A percentile compares a stretch with the other conserved stretches of the same genome.
Evolutionary conservation across 2,329 filamentous ascomycete species (phyloP).

Genomic region (Aspergillus pseudotamarii): DNA sequence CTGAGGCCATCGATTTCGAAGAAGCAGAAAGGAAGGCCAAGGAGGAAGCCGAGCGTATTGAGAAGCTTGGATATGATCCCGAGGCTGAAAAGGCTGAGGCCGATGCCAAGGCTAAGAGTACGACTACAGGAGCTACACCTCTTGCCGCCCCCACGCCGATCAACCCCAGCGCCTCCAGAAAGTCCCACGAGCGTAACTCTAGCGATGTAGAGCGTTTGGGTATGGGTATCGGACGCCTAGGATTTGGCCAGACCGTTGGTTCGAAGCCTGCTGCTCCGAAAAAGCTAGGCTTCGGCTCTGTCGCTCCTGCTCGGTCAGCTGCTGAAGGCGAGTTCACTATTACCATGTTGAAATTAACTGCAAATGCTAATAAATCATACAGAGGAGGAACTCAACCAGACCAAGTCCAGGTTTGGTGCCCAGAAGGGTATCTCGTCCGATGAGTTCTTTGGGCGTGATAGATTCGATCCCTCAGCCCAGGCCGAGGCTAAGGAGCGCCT

Average conservation of each 20-base stretch:
- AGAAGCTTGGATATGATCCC: slow-evolving; percentile 92
- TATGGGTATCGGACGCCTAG: slow-evolving; percentile 82
- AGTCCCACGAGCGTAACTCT: slow-evolving; percentile 57
- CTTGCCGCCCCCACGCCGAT: slow-evolving; percentile 77
- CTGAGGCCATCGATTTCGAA: slow-evolving; percentile 88
- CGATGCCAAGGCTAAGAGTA: slow-evolving; percentile 39
- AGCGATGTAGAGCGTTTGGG: slow-evolving; percentile 86
- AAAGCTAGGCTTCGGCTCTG: slow-evolving; percentile 86
- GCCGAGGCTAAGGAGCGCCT: slow-evolving; percentile 85
- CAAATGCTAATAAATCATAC: slow-evolving; percentile 15
- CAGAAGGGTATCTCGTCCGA: slow-evolving; percentile 98
- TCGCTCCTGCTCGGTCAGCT: slow-evolving; percentile 71
- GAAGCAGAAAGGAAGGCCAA: slow-evolving; percentile 96
- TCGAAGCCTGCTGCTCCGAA: slow-evolving; percentile 65
- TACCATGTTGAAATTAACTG: not conserved
- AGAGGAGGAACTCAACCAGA: slow-evolving; percentile 79
- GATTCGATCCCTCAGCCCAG: slow-evolving; percentile 78
- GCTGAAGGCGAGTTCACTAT: slow-evolving; percentile 61
- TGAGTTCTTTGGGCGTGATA: slow-evolving; percentile 93
- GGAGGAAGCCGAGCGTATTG: slow-evolving; percentile 94
- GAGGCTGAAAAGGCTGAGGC: slow-evolving; percentile 71
- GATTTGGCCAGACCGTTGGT: slow-evolving; percentile 82
- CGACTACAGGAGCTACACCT: slow-evolving; percentile 56
- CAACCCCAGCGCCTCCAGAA: slow-evolving; percentile 63
- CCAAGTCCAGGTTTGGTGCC: slow-evolving; percentile 81